These are phyloP conservation scores for Tylopilus intermedius DNA, from an alignment of 768 basidiomycete genomes.

Conservation along the genomic window DNA sequence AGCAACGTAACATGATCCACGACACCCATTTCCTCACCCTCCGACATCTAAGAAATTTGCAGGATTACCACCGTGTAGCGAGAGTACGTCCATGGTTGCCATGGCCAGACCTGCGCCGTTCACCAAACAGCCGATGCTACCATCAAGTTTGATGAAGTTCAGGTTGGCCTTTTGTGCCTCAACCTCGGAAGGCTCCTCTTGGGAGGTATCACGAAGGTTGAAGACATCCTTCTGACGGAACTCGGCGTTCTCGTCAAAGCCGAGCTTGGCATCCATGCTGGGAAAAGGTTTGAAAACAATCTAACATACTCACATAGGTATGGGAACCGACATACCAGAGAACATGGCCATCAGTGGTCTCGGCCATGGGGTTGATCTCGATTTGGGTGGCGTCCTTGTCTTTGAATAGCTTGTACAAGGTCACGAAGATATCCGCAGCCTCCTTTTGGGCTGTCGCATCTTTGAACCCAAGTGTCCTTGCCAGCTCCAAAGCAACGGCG, in stretches of 20 bases:
- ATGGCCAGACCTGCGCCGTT: constrained; percentile 98
- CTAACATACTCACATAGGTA: neutral
- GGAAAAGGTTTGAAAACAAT: neutral
- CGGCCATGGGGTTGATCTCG: constrained; percentile 97
- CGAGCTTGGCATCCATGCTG: constrained; percentile 99
- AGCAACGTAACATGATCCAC: neutral
- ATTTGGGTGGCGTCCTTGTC: constrained; percentile 99
- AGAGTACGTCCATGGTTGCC: constrained; percentile 99
- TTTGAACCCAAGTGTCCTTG: constrained; percentile 89
- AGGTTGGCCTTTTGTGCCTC: constrained; percentile 94
- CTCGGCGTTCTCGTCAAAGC: constrained; percentile 99
- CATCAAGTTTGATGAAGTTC: constrained; percentile 99
- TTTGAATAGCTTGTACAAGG: constrained; percentile 95
- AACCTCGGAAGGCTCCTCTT: constrained; percentile 96
- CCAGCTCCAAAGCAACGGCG: constrained; percentile 66
- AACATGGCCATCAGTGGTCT: constrained; percentile 86
- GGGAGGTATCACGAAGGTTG: constrained; percentile 81
- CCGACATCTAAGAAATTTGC: constrained; percentile 99
- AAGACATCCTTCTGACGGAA: constrained; percentile 95
- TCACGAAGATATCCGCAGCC: constrained; percentile 90
- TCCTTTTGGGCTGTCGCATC: constrained; percentile 64
- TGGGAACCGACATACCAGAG: constrained; percentile 63
- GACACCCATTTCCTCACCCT: constrained; percentile 49
- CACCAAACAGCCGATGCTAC: constrained; percentile 93
- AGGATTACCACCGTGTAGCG: constrained; percentile 91